phyloP scores from a whole-genome alignment of 1,284 basidiomycete genomes.

The Flammula alnicola region DNA sequence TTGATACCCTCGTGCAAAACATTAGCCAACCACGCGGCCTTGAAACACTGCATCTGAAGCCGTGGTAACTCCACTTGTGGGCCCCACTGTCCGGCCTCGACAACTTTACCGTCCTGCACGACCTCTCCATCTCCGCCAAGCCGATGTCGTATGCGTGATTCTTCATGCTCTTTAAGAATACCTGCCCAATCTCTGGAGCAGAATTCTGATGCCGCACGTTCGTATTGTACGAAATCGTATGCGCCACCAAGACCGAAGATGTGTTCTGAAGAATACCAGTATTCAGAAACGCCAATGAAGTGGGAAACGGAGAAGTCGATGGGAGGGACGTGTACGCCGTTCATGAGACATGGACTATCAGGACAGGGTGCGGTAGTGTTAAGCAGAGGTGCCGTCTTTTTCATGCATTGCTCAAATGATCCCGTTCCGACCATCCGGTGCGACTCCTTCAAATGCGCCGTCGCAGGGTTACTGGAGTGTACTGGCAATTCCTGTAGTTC shows the following conservation, averaged over 20 bases:
- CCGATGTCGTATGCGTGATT: slow-evolving; percentile 48
- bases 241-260: slow-evolving; percentile 93
- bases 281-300: slow-evolving; percentile 98
- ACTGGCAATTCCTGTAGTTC: slow-evolving; percentile 57
- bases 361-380: slow-evolving; percentile 88
- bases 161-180: slow-evolving; percentile 74
- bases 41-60: slow-evolving; percentile 98
- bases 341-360: slow-evolving; percentile 91
- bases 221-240: slow-evolving; percentile 96
- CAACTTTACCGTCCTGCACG: slow-evolving; percentile 58
- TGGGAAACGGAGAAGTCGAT: slow-evolving; percentile 91
- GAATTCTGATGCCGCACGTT: slow-evolving; percentile 88
- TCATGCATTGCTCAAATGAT: slow-evolving; percentile 86
- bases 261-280: slow-evolving; percentile 99
- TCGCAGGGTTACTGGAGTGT: slow-evolving; percentile 41
- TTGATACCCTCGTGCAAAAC: slow-evolving; percentile 97
- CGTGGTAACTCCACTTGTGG: slow-evolving; percentile 80
- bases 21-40: slow-evolving; percentile 97
- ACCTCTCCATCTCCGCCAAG: slow-evolving; percentile 67
- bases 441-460: slow-evolving; percentile 48
- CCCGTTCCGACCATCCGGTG: slow-evolving; percentile 87
- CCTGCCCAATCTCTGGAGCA: slow-evolving; percentile 83
- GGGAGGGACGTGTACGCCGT: slow-evolving; percentile 91
- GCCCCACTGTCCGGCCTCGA: slow-evolving; percentile 71
- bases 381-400: slow-evolving; percentile 76